These are phyloP conservation scores for Stereocaulon alpinum DNA, from an alignment of 495 filamentous ascomycete species.

Conservation along the genomic window DNA sequence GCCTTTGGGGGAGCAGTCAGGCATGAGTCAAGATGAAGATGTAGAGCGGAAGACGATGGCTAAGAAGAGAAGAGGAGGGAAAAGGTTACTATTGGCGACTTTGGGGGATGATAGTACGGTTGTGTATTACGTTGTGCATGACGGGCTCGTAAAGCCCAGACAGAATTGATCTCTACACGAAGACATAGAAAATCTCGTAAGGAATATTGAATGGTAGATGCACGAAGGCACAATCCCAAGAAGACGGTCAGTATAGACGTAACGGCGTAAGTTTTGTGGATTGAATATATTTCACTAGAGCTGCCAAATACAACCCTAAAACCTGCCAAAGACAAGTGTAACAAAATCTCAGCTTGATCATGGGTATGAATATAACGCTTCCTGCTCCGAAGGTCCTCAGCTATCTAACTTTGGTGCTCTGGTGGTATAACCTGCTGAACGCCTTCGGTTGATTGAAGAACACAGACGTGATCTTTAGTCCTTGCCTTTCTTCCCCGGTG, in stretches of 20 bases:
- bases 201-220: too few species aligned
- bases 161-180: constrained; percentile 55
- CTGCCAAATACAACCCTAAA: too few species aligned
- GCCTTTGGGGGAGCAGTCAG: constrained; percentile 27
- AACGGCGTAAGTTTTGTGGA: too few species aligned
- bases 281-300: neutral
- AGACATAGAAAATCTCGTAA: too few species aligned
- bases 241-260: too few species aligned
- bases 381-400: neutral
- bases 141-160: constrained; percentile 89
- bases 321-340: too few species aligned
- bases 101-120: constrained; percentile 81
- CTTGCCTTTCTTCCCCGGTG: neutral
- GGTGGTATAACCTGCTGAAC: constrained; percentile 13
- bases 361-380: too few species aligned
- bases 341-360: too few species aligned
- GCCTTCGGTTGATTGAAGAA: neutral
- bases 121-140: constrained; percentile 90
- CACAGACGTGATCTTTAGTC: neutral
- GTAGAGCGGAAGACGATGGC: constrained; percentile 21
- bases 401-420: constrained; percentile 5
- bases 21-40: constrained; percentile 15
- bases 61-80: constrained; percentile 35
- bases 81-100: constrained; percentile 72
- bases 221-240: too few species aligned